These are phyloP conservation scores for Vitis hybrid DNA, from an alignment of 177 flowering plant genomes.

Conservation along the genomic window DNA sequence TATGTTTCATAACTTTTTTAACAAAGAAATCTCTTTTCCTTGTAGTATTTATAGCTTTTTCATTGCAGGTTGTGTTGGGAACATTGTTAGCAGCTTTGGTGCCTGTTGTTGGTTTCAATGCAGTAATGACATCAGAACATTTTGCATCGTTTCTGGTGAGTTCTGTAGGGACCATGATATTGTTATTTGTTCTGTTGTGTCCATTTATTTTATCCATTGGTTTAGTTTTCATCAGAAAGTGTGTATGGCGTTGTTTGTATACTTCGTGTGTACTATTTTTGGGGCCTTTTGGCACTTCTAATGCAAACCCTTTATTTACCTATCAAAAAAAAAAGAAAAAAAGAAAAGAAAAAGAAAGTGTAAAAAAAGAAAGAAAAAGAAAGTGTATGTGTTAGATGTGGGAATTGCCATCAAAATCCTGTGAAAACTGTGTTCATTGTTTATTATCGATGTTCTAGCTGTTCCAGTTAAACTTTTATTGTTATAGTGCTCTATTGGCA, in stretches of 20 bases:
- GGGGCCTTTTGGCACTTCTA: no score
- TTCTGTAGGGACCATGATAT: neutral
- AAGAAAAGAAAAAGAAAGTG: no score
- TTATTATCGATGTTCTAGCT: neutral
- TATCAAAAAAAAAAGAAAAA: no score
- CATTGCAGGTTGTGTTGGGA: conserved; percentile 83
- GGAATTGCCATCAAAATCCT: neutral
- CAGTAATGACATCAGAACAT: conserved; percentile 99
- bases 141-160: conserved; percentile 98
- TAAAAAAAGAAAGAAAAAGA: no score
- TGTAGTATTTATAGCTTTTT: conserved; percentile 2
- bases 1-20: neutral
- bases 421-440: neutral
- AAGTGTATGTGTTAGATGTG: neutral
- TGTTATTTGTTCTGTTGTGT: neutral
- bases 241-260: no score
- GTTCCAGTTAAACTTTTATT: neutral
- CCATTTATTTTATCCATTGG: neutral
- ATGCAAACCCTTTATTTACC: no score
- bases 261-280: no score
- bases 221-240: neutral
- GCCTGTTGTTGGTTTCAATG: conserved; percentile 99
- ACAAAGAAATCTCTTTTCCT: neutral
- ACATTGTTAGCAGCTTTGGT: conserved; percentile 91
- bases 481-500: neutral